Base-by-base conservation (phyloP, 2,329 filamentous ascomycete genomes). In the Dactylellina sp. region DNA sequence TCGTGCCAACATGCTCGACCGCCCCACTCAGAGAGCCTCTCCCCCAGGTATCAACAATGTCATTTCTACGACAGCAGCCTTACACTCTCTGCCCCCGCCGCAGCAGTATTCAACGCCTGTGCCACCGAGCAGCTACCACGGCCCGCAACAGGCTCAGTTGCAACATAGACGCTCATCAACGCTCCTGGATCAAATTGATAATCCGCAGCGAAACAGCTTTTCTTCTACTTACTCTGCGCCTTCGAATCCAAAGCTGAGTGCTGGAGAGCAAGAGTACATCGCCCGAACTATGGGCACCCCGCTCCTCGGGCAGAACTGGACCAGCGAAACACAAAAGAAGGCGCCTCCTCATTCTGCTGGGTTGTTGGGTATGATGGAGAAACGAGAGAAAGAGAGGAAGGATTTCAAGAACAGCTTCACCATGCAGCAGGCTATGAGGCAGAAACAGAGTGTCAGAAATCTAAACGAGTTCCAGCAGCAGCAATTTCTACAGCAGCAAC, bases 211-310 rank as follows among this genome's bases (percentile, higher is more conserved):
- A 76, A 78, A 12, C 77, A 22, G 18, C 9, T 53, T 9, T 18
- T n/a, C 42, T 28, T 57, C 35, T 22, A n/a, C 42, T 4, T 40
- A 16, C 35, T 39, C 16, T 9, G 7, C 22, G 2, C n/a, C 59
- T 12, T 16, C 12, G 7, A 7, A 47, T 35, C 37, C 18, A 0
- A 86, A 89, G 66, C 84, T 97, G n/a, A 93, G 91, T 18, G 93
- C 93, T 16, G 88, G 90, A 14, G 93, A 97, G 81, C 93, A 96
- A 80, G 92, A 96, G 81, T 90, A 96, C 77, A 86, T 96, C n/a
- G 91, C 93, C 7, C 88, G 91, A 39, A 85, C 92, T 77, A 96
- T 92, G 0, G 91, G 91, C 0, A 89, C 88, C 0, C 91, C 93
- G 0, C 83, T 96, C 55, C 86, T 96, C 77, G 70, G 70, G 2